Evolutionary conservation across 2,329 filamentous ascomycete genomes (phyloP).

Genomic region (Aspergillus ustus): DNA sequence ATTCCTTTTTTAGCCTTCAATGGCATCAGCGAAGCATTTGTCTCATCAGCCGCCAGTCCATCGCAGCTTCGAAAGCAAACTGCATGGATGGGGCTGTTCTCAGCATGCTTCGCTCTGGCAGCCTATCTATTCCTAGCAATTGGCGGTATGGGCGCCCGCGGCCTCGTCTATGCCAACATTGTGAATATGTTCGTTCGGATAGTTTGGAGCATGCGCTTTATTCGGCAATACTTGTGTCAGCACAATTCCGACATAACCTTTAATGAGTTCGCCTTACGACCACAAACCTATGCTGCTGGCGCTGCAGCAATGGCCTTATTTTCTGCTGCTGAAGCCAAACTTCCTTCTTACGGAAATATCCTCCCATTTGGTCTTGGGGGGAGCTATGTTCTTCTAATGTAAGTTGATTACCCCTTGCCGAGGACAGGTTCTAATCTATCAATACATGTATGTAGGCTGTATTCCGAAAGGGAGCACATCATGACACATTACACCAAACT

Average conservation of each 20-base stretch:
- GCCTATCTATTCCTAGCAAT: constrained; percentile 77
- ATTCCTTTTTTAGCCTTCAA: constrained; percentile 92
- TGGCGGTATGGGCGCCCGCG: constrained; percentile 72
- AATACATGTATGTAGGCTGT: constrained; percentile 35
- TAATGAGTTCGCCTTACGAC: constrained; percentile 50
- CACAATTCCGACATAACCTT: constrained; percentile 51
- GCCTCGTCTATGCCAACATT: constrained; percentile 83
- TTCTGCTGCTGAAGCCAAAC: constrained; percentile 23
- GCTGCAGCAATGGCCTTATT: constrained; percentile 50
- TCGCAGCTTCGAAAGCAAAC: constrained; percentile 77
- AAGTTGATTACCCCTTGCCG: constrained; percentile 47
- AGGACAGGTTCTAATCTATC: constrained; percentile 26
- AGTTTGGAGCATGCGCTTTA: constrained; percentile 76
- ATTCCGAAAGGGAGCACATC: constrained; percentile 40
- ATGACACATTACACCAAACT: constrained; percentile 30
- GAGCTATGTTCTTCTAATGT: constrained; percentile 63
- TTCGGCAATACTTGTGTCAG: constrained; percentile 64
- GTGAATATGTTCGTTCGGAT: constrained; percentile 90
- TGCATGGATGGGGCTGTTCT: constrained; percentile 83
- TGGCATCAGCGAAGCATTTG: constrained; percentile 89
- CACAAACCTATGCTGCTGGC: constrained; percentile 50
- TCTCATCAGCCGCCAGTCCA: constrained; percentile 80
- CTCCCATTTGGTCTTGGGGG: constrained; percentile 57
- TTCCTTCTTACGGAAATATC: constrained; percentile 37
- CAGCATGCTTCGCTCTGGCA: constrained; percentile 71